Conservation (phyloP, 1,284 basidiomycete genomes). For the Caloboletus inedulis region DNA sequence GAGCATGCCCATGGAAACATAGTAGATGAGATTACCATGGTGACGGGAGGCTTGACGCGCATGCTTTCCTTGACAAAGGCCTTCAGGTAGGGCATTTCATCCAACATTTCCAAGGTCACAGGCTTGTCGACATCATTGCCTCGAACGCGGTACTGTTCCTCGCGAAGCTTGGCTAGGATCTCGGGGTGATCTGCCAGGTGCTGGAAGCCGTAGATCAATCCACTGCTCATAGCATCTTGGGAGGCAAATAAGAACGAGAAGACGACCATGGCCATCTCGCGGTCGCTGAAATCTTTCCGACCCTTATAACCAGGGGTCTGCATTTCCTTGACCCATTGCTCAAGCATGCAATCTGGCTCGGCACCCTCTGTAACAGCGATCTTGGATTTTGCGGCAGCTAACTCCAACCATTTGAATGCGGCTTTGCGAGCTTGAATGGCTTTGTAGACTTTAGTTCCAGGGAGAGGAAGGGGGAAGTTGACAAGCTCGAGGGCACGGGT, state of each 20-base stretch:
- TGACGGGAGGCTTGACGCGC: conserved; percentile 87
- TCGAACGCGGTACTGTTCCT: conserved; percentile 87
- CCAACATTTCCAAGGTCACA: conserved; percentile 87
- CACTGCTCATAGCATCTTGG: conserved; percentile 97
- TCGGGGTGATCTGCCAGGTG: conserved; percentile 93
- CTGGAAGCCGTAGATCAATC: conserved; percentile 93
- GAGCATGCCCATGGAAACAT: background rate
- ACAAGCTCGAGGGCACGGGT: conserved; percentile 95
- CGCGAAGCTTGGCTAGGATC: conserved; percentile 83
- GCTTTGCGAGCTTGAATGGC: conserved; percentile 92
- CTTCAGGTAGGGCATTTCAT: conserved; percentile 90
- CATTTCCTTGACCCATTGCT: conserved; percentile 87
- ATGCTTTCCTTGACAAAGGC: conserved; percentile 93
- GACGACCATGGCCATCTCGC: conserved; percentile 95
- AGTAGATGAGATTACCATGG: conserved; percentile 64
- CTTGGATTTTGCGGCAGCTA: conserved; percentile 82
- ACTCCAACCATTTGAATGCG: conserved; percentile 81
- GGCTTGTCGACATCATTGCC: conserved; percentile 76
- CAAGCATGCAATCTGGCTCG: conserved; percentile 88
- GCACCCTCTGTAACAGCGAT: conserved; percentile 78
- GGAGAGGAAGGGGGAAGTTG: conserved; percentile 96
- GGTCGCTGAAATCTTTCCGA: conserved; percentile 85
- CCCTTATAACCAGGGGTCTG: conserved; percentile 71
- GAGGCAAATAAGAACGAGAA: conserved; percentile 97
- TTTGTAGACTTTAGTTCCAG: conserved; percentile 95